These are phyloP conservation scores for Vitis hybrid DNA, from an alignment of 177 flowering plant genomes.

Conservation along the genomic window DNA sequence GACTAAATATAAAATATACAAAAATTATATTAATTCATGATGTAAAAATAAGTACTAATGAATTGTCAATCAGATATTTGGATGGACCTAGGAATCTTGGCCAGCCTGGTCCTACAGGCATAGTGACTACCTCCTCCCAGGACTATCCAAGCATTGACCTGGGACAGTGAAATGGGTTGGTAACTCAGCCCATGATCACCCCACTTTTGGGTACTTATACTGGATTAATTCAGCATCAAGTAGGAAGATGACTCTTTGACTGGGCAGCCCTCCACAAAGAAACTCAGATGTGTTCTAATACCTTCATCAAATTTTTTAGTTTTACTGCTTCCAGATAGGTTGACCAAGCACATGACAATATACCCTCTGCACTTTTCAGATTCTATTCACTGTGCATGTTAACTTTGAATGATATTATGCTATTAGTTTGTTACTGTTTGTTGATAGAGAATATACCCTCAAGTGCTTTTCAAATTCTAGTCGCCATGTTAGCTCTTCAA, in stretches of 20 bases:
- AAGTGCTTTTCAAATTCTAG: constrained; percentile 73
- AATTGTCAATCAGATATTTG: too few relatives aligned
- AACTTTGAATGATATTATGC: not conserved
- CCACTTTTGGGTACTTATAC: too few relatives aligned
- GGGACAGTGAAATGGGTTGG: too few relatives aligned
- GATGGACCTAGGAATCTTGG: too few relatives aligned
- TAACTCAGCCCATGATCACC: too few relatives aligned
- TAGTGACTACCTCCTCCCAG: too few relatives aligned
- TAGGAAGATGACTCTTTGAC: not conserved
- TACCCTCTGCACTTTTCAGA: not conserved
- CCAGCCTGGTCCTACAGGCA: too few relatives aligned
- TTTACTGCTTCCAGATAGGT: not conserved
- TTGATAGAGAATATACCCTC: constrained; percentile 45
- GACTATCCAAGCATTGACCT: too few relatives aligned
- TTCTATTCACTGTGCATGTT: not conserved
- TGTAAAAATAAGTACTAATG: too few relatives aligned
- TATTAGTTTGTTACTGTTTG: not conserved
- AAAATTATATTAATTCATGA: too few relatives aligned
- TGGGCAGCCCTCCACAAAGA: not conserved
- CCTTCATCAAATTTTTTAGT: not conserved
- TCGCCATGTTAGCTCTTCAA: constrained; percentile 89
- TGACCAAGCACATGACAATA: not conserved
- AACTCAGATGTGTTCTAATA: not conserved
- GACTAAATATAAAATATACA: too few relatives aligned
- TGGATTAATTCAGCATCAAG: too few relatives aligned